Conservation (phyloP, 495 filamentous ascomycete genomes). For the Neurospora sublineolata region DNA sequence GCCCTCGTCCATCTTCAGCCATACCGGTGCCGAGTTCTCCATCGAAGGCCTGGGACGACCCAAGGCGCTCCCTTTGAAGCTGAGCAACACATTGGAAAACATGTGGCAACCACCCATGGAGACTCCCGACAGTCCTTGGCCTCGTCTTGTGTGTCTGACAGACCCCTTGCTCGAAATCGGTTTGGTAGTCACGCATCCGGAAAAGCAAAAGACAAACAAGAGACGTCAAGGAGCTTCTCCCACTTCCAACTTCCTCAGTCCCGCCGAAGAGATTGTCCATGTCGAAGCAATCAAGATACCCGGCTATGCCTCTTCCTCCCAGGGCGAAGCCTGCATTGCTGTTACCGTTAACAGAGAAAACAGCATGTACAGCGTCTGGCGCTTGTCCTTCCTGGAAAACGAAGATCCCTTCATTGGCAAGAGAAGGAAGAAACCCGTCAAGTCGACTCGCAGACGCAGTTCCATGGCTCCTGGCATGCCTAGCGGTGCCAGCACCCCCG, state of each 20-base stretch:
- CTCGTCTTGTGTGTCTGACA: slow-evolving; percentile 71
- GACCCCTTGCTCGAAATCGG: slow-evolving; percentile 84
- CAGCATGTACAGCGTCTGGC: slow-evolving; percentile 69
- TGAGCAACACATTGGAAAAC: slow-evolving; percentile 34
- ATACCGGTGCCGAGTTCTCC: slow-evolving; percentile 39
- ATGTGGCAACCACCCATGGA: slow-evolving; percentile 37
- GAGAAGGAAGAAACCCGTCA: slow-evolving; percentile 33
- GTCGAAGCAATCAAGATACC: slow-evolving; percentile 32
- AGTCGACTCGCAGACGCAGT: slow-evolving; percentile 60
- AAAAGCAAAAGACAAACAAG: slow-evolving; percentile 15
- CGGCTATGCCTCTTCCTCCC: slow-evolving; percentile 1
- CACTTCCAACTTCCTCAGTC: slow-evolving; percentile 40
- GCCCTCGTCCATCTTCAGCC: slow-evolving; percentile 27
- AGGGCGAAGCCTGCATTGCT: slow-evolving; percentile 52
- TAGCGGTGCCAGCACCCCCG: slow-evolving; percentile 73
- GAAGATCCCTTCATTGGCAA: slow-evolving; percentile 42
- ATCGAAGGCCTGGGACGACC: slow-evolving; percentile 40
- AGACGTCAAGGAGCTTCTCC: slow-evolving; percentile 9
- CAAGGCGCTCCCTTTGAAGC: slow-evolving; percentile 33
- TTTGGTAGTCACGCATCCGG: slow-evolving; percentile 52
- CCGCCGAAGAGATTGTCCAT: slow-evolving; percentile 70
- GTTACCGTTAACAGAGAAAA: slow-evolving; percentile 69
- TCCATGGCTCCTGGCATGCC: slow-evolving; percentile 68
- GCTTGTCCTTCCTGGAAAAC: slow-evolving; percentile 52
- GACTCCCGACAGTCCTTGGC: slow-evolving; percentile 48